Evolutionary conservation across 495 filamentous ascomycete genomes (phyloP).

Genomic region (Penicillium goetzii): DNA sequence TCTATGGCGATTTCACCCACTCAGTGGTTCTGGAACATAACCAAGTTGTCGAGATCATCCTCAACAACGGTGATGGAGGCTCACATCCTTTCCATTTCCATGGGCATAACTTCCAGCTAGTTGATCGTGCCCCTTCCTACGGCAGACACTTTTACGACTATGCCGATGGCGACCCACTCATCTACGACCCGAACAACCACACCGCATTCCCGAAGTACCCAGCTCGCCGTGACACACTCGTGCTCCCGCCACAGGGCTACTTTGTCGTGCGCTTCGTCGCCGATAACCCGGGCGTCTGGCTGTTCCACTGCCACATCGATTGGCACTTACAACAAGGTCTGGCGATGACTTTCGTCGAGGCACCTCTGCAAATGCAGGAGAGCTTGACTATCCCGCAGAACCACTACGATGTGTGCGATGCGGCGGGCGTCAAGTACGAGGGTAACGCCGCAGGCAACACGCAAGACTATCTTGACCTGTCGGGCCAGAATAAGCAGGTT

Average conservation of each 20-base stretch:
- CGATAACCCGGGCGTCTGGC: slow-evolving; percentile 66
- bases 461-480: slow-evolving; percentile 63
- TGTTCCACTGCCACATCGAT: slow-evolving; percentile 69
- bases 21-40: slow-evolving; percentile 67
- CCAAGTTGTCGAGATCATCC: slow-evolving; percentile 73
- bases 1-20: slow-evolving; percentile 79
- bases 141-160: slow-evolving; percentile 47
- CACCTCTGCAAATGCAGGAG: slow-evolving; percentile 64
- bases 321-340: slow-evolving; percentile 61
- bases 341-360: slow-evolving; percentile 53
- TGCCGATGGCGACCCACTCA: slow-evolving; percentile 40
- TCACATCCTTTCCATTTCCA: slow-evolving; percentile 88
- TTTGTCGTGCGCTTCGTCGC: slow-evolving; percentile 71
- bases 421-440: slow-evolving; percentile 38
- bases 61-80: slow-evolving; percentile 78
- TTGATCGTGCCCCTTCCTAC: slow-evolving; percentile 51
- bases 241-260: slow-evolving; percentile 57
- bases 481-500: slow-evolving; percentile 60
- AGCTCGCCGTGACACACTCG: slow-evolving; percentile 59
- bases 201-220: slow-evolving; percentile 45
- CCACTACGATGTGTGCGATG: slow-evolving; percentile 66
- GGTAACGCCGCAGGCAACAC: slow-evolving; percentile 82
- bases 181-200: slow-evolving; percentile 45
- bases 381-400: slow-evolving; percentile 62
- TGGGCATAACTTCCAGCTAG: slow-evolving; percentile 81